Evolutionary conservation across 1,284 basidiomycete genomes (phyloP).

Genomic region (Irpex lacteus): DNA sequence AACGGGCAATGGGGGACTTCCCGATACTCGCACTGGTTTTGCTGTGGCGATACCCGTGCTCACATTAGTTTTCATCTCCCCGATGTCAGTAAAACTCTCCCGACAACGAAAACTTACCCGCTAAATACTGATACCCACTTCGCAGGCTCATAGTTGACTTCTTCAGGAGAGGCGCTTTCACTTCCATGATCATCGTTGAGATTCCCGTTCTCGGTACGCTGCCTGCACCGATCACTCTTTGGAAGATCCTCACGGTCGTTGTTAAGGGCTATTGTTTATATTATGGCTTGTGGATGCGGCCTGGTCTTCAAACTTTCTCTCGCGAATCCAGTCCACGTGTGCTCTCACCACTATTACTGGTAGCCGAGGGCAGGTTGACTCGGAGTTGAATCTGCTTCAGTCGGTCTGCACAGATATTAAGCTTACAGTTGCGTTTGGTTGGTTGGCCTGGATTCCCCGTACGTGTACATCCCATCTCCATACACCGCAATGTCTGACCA

Average conservation of each 20-base stretch:
- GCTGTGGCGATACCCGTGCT: not conserved
- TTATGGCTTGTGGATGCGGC: conserved; percentile 16
- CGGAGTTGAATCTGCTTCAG: conserved; percentile 3
- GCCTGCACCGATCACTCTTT: not conserved
- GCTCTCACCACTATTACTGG: not conserved
- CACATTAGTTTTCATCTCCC: not conserved
- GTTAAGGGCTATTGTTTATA: conserved; percentile 10
- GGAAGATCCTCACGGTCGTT: too few species aligned
- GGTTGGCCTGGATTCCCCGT: conserved; percentile 13
- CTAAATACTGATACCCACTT: not conserved
- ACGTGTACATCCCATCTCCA: not conserved
- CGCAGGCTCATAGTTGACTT: conserved; percentile 23
- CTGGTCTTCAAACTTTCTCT: conserved; percentile 6
- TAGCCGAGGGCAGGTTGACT: not conserved
- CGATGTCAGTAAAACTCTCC: not conserved
- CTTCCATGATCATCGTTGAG: conserved; percentile 27
- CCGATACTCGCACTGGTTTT: not conserved
- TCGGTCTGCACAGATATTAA: conserved; percentile 10
- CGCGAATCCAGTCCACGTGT: conserved; percentile 7
- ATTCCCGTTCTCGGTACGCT: conserved; percentile 23
- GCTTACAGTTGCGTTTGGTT: conserved; percentile 14
- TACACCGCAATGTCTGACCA: not conserved
- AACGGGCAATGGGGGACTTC: not conserved
- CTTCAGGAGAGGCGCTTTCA: conserved; percentile 22
- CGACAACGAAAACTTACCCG: not conserved